Conservation (phyloP, 2,329 filamentous ascomycete genomes). For the Didymella segeticola region DNA sequence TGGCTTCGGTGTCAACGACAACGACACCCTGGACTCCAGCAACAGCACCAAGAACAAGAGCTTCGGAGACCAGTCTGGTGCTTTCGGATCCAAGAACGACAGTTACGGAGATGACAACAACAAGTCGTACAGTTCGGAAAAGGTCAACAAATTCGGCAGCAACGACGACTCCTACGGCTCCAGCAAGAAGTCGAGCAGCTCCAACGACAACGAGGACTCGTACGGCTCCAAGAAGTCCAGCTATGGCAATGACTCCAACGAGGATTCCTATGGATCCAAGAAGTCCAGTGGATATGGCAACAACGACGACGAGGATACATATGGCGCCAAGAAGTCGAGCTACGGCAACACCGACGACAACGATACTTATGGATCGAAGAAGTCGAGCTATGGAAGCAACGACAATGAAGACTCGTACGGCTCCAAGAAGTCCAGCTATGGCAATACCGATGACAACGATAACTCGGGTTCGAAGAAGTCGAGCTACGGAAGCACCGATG, state of each 20-base stretch:
- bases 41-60: slow-evolving; percentile 6
- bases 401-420: not conserved
- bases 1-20: slow-evolving; percentile 7
- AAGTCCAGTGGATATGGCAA: not conserved
- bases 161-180: not conserved
- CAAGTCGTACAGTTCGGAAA: not conserved
- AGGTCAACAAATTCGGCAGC: not conserved
- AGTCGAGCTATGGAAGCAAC: slow-evolving; percentile 3
- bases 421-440: slow-evolving; percentile 1
- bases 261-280: slow-evolving; percentile 2
- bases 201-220: slow-evolving; percentile 5
- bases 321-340: slow-evolving; percentile 4
- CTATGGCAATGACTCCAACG: not conserved
- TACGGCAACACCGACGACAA: not conserved
- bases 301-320: not conserved
- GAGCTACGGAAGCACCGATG: not conserved
- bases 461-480: not conserved
- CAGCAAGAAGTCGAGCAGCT: not conserved
- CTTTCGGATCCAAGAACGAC: slow-evolving; percentile 13
- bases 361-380: not conserved
- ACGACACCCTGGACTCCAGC: slow-evolving; percentile 15
- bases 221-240: not conserved
- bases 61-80: slow-evolving; percentile 13
- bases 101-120: slow-evolving; percentile 1
- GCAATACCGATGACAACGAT: not conserved